These are phyloP conservation scores for Sphaerulina vaccinii DNA, from an alignment of 2,329 filamentous ascomycete genomes.

Conservation along the genomic window DNA sequence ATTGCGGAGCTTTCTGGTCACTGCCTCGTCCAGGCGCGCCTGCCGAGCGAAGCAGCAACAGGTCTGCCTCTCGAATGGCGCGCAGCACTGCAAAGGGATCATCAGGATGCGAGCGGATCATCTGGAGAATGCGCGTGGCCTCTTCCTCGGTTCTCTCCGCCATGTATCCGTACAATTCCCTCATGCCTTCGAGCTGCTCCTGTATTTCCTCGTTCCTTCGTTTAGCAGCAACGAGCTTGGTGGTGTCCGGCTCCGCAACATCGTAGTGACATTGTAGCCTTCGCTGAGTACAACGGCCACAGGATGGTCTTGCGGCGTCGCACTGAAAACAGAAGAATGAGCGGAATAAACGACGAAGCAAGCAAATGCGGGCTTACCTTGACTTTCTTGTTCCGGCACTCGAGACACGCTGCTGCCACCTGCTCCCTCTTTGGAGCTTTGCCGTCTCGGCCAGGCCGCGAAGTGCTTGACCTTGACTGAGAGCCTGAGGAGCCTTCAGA, in stretches of 20 bases:
- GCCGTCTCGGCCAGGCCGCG: conserved; percentile 6
- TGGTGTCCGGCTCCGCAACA: conserved; percentile 6
- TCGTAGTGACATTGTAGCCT: conserved; percentile 9
- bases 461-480: neutral
- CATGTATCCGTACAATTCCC: conserved; percentile 9
- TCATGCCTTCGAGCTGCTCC: conserved; percentile 6
- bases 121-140: conserved; percentile 5
- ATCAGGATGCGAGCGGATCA: conserved; percentile 6
- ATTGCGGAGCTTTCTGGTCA: neutral
- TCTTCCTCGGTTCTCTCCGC: conserved; percentile 3
- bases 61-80: conserved; percentile 11
- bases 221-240: conserved; percentile 11
- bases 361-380: conserved; percentile 1
- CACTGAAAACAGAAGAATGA: conserved; percentile 6
- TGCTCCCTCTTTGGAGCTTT: conserved; percentile 11
- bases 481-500: neutral
- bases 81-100: conserved; percentile 13
- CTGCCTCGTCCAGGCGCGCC: neutral
- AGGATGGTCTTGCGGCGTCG: conserved; percentile 6
- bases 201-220: conserved; percentile 6
- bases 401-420: conserved; percentile 10
- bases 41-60: conserved; percentile 10
- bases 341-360: neutral
- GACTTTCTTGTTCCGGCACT: conserved; percentile 14
- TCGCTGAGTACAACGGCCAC: conserved; percentile 10